Evolutionary conservation across 1,284 basidiomycete species (phyloP).

Genomic region (Tilletia indica): DNA sequence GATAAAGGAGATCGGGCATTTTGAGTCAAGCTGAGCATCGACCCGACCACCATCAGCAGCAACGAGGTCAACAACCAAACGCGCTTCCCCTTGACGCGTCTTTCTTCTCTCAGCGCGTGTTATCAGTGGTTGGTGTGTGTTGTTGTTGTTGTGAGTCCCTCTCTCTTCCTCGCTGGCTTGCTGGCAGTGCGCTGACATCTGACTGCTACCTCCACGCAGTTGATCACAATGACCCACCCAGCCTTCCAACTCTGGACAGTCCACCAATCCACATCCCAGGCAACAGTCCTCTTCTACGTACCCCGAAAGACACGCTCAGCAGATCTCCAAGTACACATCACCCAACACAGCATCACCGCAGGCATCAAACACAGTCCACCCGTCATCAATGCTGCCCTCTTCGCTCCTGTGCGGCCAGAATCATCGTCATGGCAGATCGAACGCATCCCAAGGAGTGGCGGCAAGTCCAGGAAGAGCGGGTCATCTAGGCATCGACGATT

Average conservation of each 20-base stretch:
- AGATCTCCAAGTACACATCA: conserved; percentile 39
- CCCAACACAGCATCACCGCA: conserved; percentile 33
- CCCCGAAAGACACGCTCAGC: conserved; percentile 27
- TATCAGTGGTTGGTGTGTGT: too few species aligned
- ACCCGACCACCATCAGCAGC: too few species aligned
- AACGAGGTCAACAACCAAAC: too few species aligned
- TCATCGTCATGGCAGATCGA: conserved; percentile 45
- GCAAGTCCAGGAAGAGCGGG: conserved; percentile 1
- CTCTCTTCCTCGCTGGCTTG: too few species aligned
- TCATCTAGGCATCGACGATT: neutral
- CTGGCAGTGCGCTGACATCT: too few species aligned
- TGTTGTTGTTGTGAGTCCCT: too few species aligned
- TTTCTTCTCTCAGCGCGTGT: too few species aligned
- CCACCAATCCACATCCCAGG: conserved; percentile 45
- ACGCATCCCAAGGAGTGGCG: neutral
- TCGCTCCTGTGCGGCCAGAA: conserved; percentile 36
- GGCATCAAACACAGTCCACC: conserved; percentile 32
- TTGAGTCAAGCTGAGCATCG: too few species aligned
- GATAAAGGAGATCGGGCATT: too few species aligned
- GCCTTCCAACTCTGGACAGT: conserved; percentile 40
- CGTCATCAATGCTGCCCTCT: conserved; percentile 41
- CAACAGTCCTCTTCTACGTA: conserved; percentile 46
- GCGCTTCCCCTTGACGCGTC: too few species aligned
- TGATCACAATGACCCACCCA: neutral
- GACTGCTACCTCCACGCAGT: too few species aligned